Conservation (phyloP, 176 grass and related monocot species). For the Oryza brachyantha region DNA sequence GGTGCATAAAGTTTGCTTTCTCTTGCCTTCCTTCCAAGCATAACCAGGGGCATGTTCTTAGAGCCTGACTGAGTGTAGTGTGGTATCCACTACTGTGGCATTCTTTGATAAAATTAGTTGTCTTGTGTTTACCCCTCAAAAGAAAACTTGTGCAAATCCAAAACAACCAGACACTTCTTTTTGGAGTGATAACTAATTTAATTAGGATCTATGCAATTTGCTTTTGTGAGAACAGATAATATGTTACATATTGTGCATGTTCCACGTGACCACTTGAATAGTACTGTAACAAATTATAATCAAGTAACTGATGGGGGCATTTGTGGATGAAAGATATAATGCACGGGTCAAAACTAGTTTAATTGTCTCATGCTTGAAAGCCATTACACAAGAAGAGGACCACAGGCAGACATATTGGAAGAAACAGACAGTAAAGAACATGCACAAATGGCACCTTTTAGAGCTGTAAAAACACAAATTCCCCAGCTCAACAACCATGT, state of each 20-base stretch:
- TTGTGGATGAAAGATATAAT: neutral
- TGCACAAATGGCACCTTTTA: neutral
- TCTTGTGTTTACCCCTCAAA: neutral
- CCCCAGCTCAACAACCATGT: no score
- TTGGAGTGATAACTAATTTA: neutral
- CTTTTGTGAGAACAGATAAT: neutral
- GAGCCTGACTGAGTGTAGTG: conserved; percentile 4
- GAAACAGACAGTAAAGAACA: neutral
- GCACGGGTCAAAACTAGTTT: neutral
- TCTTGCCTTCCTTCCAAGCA: neutral
- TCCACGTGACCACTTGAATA: neutral
- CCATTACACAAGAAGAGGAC: neutral
- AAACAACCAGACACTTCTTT: neutral
- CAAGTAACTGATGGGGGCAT: neutral
- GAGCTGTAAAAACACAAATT: no score
- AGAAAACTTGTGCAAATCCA: neutral
- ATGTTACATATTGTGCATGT: neutral
- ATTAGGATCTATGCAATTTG: neutral
- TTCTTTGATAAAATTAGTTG: neutral
- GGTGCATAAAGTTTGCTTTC: neutral
- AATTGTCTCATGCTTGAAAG: neutral
- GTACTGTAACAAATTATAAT: neutral
- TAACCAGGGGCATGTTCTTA: neutral
- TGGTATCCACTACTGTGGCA: neutral
- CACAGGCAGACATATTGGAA: neutral